Percentiles rank a stretch among this genome's conserved stretches.
Conservation (phyloP, 1,284 basidiomycete species). For the Abortiporus biennis region DNA sequence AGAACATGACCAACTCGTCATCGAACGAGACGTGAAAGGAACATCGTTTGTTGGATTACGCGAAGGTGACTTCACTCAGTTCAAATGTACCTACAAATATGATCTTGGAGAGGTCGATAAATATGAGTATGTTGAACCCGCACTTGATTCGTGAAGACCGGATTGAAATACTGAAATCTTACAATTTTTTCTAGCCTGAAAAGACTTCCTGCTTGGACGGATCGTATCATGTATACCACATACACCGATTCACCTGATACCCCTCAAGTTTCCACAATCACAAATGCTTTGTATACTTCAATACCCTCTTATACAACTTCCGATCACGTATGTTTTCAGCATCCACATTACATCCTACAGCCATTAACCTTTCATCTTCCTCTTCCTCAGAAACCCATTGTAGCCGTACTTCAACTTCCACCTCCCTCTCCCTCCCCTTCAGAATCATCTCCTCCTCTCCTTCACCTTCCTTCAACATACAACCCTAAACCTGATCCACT, state of each 20-base stretch:
- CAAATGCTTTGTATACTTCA: conserved; percentile 65
- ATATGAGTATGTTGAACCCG: conserved; percentile 55
- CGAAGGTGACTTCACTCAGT: conserved; percentile 81
- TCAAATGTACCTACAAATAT: conserved; percentile 91
- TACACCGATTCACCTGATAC: conserved; percentile 59
- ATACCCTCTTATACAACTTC: conserved; percentile 74
- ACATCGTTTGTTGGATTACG: conserved; percentile 66
- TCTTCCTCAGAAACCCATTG: conserved; percentile 57
- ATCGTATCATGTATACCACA: conserved; percentile 86
- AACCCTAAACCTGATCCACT: conserved; percentile 44
- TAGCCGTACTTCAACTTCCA: conserved; percentile 55
- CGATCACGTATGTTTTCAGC: conserved; percentile 51
- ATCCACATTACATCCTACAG: background rate
- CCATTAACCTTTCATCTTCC: conserved; percentile 6
- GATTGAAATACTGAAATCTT: background rate
- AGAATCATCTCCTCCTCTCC: conserved; percentile 28
- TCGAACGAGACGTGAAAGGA: conserved; percentile 54
- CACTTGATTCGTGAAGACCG: background rate
- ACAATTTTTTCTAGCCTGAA: conserved; percentile 44
- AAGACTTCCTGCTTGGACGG: conserved; percentile 90
- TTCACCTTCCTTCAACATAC: conserved; percentile 47
- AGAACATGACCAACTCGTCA: conserved; percentile 72
- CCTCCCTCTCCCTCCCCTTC: conserved; percentile 19
- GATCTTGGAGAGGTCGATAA: conserved; percentile 71
- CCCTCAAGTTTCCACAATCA: conserved; percentile 48